A percentile compares a stretch with the other conserved stretches of the same genome.
phyloP scores from a whole-genome alignment of 2,329 filamentous ascomycete species.

The Pseudocercospora vitis region DNA sequence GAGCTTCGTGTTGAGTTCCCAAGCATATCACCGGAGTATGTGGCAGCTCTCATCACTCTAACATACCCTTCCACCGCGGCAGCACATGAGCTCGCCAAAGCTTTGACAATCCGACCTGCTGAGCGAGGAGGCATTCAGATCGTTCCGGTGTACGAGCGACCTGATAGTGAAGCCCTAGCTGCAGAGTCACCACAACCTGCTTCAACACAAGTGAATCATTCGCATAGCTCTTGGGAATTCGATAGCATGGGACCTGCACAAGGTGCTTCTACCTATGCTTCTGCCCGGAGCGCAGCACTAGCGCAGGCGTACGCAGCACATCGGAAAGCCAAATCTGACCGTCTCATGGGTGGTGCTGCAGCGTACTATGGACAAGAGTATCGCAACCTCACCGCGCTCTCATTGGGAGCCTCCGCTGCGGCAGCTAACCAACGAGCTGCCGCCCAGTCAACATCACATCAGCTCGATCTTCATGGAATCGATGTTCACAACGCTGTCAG shows the following conservation, averaged over 20 bases:
- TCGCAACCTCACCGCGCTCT: constrained; percentile 61
- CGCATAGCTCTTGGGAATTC: too few species aligned
- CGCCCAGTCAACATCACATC: constrained; percentile 57
- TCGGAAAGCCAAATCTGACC: constrained; percentile 66
- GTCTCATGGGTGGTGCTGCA: constrained; percentile 71
- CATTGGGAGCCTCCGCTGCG: constrained; percentile 60
- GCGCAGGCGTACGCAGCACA: constrained; percentile 59
- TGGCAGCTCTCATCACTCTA: constrained; percentile 56
- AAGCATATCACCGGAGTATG: constrained; percentile 48
- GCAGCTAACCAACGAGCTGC: constrained; percentile 71
- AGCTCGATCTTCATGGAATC: constrained; percentile 81
- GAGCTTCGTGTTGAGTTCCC: constrained; percentile 59
- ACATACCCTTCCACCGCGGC: constrained; percentile 58
- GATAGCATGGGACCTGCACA: constrained; percentile 25
- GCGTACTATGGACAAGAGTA: constrained; percentile 72
- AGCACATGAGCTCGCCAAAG: constrained; percentile 61
- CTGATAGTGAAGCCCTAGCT: constrained; percentile 36
- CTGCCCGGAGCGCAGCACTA: constrained; percentile 54
- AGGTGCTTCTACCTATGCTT: constrained; percentile 40
- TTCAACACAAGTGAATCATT: neutral
- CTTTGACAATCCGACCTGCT: constrained; percentile 46
- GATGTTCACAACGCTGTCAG: constrained; percentile 76
- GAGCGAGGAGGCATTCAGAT: constrained; percentile 48
- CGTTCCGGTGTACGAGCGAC: constrained; percentile 48
- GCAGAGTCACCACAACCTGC: constrained; percentile 26